phyloP scores from a whole-genome alignment of 2,329 filamentous ascomycete species.

The Phyllosticta capitalensis region DNA sequence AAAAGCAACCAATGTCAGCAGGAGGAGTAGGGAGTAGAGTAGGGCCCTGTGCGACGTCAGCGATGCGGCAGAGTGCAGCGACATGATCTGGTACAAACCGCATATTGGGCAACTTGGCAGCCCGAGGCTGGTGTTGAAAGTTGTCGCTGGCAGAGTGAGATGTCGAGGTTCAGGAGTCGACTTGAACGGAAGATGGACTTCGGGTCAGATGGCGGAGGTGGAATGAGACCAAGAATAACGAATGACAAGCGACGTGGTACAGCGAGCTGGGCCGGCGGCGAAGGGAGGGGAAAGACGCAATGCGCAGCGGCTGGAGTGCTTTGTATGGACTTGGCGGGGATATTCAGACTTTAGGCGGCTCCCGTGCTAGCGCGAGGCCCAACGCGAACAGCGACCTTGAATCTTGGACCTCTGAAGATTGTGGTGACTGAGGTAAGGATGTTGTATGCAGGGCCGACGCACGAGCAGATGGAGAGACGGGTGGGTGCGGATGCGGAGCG shows the following conservation, averaged over 20 bases:
- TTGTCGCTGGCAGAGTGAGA: neutral
- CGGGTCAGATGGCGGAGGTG: neutral
- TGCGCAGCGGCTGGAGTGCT: neutral
- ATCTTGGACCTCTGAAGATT: neutral
- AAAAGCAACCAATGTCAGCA: slow-evolving; percentile 13
- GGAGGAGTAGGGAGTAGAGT: slow-evolving; percentile 5
- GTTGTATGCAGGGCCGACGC: neutral
- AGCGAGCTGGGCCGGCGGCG: neutral
- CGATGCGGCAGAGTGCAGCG: neutral
- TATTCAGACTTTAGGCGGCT: neutral
- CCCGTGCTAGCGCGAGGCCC: neutral
- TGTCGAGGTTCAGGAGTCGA: neutral
- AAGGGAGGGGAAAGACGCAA: neutral
- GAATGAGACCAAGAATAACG: slow-evolving; percentile 4
- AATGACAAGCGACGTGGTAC: neutral
- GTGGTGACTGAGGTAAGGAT: neutral
- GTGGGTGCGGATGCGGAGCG: neutral
- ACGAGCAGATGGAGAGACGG: neutral
- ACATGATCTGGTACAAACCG: neutral
- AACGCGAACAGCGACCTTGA: neutral
- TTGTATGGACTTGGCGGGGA: neutral
- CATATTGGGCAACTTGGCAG: slow-evolving; percentile 5
- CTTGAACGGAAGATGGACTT: neutral
- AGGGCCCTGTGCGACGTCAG: slow-evolving; percentile 2
- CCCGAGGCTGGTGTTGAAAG: neutral